phyloP scores from a whole-genome alignment of 495 filamentous ascomycete species.

The Penicillium odoratum region DNA sequence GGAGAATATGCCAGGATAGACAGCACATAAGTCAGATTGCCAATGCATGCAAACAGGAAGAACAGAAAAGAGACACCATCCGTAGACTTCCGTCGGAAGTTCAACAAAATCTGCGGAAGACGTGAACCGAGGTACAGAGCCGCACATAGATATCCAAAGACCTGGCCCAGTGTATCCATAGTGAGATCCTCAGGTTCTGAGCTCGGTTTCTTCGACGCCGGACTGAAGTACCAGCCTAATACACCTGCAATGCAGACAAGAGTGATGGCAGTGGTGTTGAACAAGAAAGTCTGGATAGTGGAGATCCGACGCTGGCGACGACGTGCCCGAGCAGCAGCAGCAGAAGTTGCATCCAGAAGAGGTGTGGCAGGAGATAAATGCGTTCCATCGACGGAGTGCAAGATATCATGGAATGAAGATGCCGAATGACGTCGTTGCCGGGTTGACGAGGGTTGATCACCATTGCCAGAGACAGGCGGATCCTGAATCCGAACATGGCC shows the following conservation, averaged over 20 bases:
- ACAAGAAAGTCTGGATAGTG: conserved; percentile 60
- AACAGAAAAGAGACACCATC: conserved; percentile 91
- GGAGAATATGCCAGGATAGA: conserved; percentile 89
- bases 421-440: conserved; percentile 30
- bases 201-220: conserved; percentile 27
- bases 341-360: conserved; percentile 43
- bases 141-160: conserved; percentile 86
- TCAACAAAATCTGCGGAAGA: conserved; percentile 85
- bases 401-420: conserved; percentile 32
- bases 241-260: conserved; percentile 82
- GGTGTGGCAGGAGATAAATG: conserved; percentile 83
- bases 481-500: conserved; percentile 19
- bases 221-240: conserved; percentile 79
- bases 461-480: conserved; percentile 2
- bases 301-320: conserved; percentile 30
- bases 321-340: conserved; percentile 14
- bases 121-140: conserved; percentile 84
- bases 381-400: conserved; percentile 52
- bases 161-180: conserved; percentile 76
- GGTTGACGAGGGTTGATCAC: conserved; percentile 16
- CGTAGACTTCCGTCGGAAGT: conserved; percentile 84
- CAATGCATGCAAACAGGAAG: conserved; percentile 94
- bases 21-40: conserved; percentile 89
- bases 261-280: conserved; percentile 70
- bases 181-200: conserved; percentile 40